Evolutionary conservation across 352 stramenopile species (phyloP), one percentile per base, ranked within the genome.

Genomic region (Phytophthora pinifolia): DNA sequence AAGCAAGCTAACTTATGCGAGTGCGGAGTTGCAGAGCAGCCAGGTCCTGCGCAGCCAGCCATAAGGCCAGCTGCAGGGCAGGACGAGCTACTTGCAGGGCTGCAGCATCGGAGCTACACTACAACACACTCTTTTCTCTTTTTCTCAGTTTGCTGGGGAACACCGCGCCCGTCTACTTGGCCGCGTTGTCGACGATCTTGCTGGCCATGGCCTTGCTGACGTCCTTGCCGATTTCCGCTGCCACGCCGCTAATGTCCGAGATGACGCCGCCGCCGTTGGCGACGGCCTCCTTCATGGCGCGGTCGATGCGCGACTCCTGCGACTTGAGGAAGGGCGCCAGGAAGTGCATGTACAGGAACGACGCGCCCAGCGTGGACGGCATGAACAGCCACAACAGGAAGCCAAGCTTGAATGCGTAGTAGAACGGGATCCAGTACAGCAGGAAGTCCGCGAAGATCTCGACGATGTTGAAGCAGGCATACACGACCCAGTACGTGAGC

Each of bases 401-500:
- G 42, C 93, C 95, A 18, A 99, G 63, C 83, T 99, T 99, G 79
- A 99, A 98, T 10, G 92, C 87, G 69, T 98, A 98, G 79, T 98
- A 99, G 72, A 98, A 98, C 13, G 96, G 96, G 70, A 99, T 98
- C 93, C 92, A 98, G 71, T 98, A 98, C 5, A 99, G 71, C 34
- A 99, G 68, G 39, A 97, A 92, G 67, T 98, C 92, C n/a, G 85
- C 79, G 67, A 99, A 99, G 27, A 97, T 85, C 73, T 99, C 96
- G 33, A 98, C 79, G 39, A 99, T 87, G 61, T 88, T 98, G 76
- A 99, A 98, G 74, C 96, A 98, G 10, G 92, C 88, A 75, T 98
- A 99, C 20, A 99, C 89, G 65, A 99, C 89, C 96, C 96, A 99
- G 76, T 99, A 99, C 20, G 97, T 98, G 39, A 98, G 85, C 88